Percentiles rank a stretch among this genome's conserved stretches.
Conservation (phyloP, 1,139 yeast species). For the Eremothecium cymbalariae region DNA sequence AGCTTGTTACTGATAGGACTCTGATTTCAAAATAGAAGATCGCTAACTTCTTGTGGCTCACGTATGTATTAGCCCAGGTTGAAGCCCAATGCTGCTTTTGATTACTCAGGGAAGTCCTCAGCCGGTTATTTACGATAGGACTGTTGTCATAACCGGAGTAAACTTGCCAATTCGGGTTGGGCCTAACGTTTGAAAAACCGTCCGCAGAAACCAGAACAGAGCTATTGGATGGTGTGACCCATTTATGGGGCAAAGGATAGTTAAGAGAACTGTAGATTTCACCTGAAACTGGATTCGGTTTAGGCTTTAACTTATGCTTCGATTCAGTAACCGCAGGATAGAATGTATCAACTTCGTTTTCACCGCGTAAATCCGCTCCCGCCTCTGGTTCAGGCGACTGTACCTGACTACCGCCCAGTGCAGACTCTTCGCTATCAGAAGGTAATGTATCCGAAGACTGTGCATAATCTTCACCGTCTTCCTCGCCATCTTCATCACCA, state of each 20-base stretch:
- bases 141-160: slow-evolving; percentile 30
- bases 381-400: slow-evolving; percentile 2
- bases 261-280: slow-evolving; percentile 22
- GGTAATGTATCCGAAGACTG: slow-evolving; percentile 5
- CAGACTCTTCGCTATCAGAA: slow-evolving; percentile 4
- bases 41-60: slow-evolving; percentile 40
- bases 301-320: slow-evolving; percentile 12
- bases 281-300: slow-evolving; percentile 16
- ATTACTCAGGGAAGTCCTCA: slow-evolving; percentile 17
- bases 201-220: slow-evolving; percentile 30
- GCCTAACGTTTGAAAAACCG: slow-evolving; percentile 23
- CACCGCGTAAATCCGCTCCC: slow-evolving; percentile 1
- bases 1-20: slow-evolving; percentile 31
- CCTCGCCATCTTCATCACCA: slow-evolving; percentile 9
- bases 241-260: slow-evolving; percentile 34
- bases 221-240: slow-evolving; percentile 31
- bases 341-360: slow-evolving; percentile 11
- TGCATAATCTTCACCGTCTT: slow-evolving; percentile 10
- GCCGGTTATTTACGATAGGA: slow-evolving; percentile 18
- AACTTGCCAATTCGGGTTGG: slow-evolving; percentile 32
- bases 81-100: slow-evolving; percentile 32
- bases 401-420: background rate
- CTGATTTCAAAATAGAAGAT: slow-evolving; percentile 52
- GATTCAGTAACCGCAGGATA: slow-evolving; percentile 14
- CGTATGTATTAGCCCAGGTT: slow-evolving; percentile 38